These are phyloP conservation scores for Ogataea wickerhamii DNA, from an alignment of 805 yeast species.

Conservation along the genomic window DNA sequence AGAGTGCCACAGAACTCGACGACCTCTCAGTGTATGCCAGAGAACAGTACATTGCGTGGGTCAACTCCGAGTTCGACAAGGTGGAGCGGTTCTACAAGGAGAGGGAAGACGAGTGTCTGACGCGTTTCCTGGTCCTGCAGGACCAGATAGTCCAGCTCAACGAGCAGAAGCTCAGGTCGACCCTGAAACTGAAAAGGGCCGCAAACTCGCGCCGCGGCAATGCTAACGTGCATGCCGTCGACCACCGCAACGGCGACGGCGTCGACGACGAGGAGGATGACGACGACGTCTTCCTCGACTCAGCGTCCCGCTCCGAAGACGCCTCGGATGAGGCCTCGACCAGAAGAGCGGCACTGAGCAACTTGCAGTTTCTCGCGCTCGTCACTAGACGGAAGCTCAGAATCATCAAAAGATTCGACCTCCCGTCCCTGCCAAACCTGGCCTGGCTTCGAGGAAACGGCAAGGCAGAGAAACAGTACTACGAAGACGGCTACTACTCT, in stretches of 20 bases:
- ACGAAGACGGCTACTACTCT: conserved; percentile 31
- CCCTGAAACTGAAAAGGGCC: conserved; percentile 13
- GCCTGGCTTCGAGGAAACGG: conserved; percentile 31
- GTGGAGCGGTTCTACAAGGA: conserved; percentile 59
- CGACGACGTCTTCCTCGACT: conserved; percentile 1
- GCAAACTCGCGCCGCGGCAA: conserved; percentile 11
- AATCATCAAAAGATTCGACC: conserved; percentile 35
- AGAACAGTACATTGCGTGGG: conserved; percentile 59
- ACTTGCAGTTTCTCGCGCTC: conserved; percentile 18
- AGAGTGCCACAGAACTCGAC: conserved; percentile 26
- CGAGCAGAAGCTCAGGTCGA: conserved; percentile 42
- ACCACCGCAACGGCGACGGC: conserved; percentile 2
- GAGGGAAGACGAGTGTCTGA: conserved; percentile 57
- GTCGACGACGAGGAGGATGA: neutral
- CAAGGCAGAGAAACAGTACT: conserved; percentile 33
- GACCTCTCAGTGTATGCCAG: conserved; percentile 37
- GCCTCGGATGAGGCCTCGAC: conserved; percentile 14
- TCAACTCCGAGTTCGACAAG: conserved; percentile 55
- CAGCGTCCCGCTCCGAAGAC: conserved; percentile 11
- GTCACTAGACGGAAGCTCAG: conserved; percentile 26
- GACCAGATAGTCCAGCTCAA: conserved; percentile 64
- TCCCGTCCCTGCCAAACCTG: conserved; percentile 41
- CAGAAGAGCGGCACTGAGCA: conserved; percentile 11
- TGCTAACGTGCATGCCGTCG: neutral
- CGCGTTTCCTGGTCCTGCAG: conserved; percentile 57